phyloP scores from a whole-genome alignment of 169 alveolate species.

The Eimeria acervulina region DNA sequence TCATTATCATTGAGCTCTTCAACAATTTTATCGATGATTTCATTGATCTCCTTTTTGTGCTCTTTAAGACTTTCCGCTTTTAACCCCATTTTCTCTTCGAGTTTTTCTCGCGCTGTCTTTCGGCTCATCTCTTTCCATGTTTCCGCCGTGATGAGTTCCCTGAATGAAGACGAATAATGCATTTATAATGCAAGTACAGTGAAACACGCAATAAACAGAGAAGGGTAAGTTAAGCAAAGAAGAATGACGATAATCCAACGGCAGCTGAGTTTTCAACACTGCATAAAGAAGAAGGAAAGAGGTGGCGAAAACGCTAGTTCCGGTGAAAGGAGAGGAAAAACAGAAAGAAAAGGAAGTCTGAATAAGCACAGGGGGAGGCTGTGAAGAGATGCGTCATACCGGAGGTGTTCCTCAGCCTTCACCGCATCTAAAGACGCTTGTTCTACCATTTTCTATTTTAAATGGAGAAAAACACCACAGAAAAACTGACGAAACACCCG shows the following conservation, averaged over 20 bases:
- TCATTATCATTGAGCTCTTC: constrained; percentile 28
- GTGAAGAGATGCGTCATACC: constrained; percentile 45
- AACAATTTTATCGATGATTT: constrained; percentile 72
- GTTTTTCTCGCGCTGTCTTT: constrained; percentile 63
- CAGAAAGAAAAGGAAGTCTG: too few species aligned
- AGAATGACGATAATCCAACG: too few species aligned
- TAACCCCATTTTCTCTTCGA: constrained; percentile 67
- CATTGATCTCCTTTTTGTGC: constrained; percentile 55
- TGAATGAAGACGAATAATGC: not conserved
- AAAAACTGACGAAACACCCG: not conserved
- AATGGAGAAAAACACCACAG: not conserved
- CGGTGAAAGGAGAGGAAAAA: not conserved
- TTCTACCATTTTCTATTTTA: not conserved
- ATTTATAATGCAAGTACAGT: too few species aligned
- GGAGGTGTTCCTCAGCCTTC: constrained; percentile 80
- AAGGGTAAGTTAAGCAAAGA: too few species aligned
- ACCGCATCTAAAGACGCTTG: constrained; percentile 1
- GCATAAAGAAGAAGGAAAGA: not conserved
- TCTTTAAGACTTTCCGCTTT: constrained; percentile 41
- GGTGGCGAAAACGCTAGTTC: not conserved
- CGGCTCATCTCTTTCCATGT: constrained; percentile 73
- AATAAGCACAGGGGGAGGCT: too few species aligned
- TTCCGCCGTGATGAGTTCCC: constrained; percentile 73
- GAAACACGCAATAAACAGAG: too few species aligned
- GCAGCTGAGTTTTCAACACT: not conserved